Conservation (phyloP, 2,329 filamentous ascomycete species). For the Pseudogymnoascus sp. region DNA sequence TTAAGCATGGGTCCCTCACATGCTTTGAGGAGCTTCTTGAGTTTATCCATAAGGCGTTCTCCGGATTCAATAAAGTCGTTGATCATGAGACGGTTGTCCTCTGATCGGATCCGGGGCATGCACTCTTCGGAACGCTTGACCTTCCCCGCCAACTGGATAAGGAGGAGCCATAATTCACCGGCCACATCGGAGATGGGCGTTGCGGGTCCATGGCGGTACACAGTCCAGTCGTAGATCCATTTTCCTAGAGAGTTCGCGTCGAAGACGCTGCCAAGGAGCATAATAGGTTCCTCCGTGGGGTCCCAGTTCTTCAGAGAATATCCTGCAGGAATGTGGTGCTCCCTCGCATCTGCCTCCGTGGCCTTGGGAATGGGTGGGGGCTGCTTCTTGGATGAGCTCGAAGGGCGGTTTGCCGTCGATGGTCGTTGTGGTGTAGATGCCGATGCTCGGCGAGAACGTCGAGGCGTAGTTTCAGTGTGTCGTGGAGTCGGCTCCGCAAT, state of each 20-base stretch:
- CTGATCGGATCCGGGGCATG: conserved; percentile 59
- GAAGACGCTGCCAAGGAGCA: conserved; percentile 90
- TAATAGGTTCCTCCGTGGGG: conserved; percentile 83
- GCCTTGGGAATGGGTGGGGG: conserved; percentile 37
- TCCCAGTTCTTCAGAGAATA: conserved; percentile 99
- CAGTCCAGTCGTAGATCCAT: conserved; percentile 99
- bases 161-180: conserved; percentile 86
- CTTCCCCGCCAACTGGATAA: conserved; percentile 91
- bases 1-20: conserved; percentile 96
- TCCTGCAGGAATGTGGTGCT: conserved; percentile 71
- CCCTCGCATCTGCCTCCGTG: conserved; percentile 50
- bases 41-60: conserved; percentile 75
- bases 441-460: conserved; percentile 23
- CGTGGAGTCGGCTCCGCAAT: conserved; percentile 8
- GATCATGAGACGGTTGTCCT: conserved; percentile 69
- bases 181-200: conserved; percentile 85
- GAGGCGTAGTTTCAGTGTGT: conserved; percentile 12
- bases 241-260: conserved; percentile 96
- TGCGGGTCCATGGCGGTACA: conserved; percentile 74
- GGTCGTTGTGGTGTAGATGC: conserved; percentile 26
- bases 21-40: conserved; percentile 77
- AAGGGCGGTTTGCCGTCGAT: conserved; percentile 18
- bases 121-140: conserved; percentile 82
- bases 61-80: conserved; percentile 87
- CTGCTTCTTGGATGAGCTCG: conserved; percentile 22